phyloP scores from a whole-genome alignment of 2,329 filamentous ascomycete species.

The Polychaeton citri region DNA sequence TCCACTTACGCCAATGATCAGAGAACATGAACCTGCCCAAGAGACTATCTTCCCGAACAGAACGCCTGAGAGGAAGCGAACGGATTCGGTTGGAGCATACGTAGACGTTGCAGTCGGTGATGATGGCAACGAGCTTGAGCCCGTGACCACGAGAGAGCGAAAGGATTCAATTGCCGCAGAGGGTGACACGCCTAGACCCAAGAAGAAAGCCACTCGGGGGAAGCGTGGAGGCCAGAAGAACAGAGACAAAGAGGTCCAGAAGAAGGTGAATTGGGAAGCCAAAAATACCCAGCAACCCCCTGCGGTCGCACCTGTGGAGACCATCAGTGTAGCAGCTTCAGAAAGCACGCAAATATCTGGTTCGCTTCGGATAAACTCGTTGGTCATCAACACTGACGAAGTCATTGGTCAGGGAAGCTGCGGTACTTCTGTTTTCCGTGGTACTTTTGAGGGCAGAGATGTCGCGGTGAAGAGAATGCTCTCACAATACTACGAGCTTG shows the following conservation, averaged over 20 bases:
- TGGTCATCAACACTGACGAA: slow-evolving; percentile 46
- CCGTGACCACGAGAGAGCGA: slow-evolving; percentile 4
- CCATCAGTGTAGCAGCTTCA: slow-evolving; percentile 30
- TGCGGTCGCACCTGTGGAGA: slow-evolving; percentile 20
- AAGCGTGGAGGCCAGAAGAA: slow-evolving; percentile 33
- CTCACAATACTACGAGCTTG: slow-evolving; percentile 89
- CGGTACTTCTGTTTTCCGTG: slow-evolving; percentile 89
- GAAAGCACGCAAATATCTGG: slow-evolving; percentile 30
- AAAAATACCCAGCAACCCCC: slow-evolving; percentile 20
- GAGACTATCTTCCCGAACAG: slow-evolving; percentile 22
- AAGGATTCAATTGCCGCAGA: slow-evolving; percentile 9
- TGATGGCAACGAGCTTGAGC: slow-evolving; percentile 6
- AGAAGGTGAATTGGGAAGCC: slow-evolving; percentile 15
- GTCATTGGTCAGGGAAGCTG: slow-evolving; percentile 71
- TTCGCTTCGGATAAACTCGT: slow-evolving; percentile 45
- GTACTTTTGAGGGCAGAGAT: slow-evolving; percentile 78
- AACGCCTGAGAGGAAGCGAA: slow-evolving; percentile 4
- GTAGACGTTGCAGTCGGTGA: neutral
- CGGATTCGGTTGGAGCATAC: neutral
- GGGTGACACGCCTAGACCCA: slow-evolving; percentile 22
- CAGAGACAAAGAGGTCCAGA: slow-evolving; percentile 26
- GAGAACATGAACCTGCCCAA: slow-evolving; percentile 20
- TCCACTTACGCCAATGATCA: slow-evolving; percentile 8
- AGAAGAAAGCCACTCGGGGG: slow-evolving; percentile 38
- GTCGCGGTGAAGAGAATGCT: slow-evolving; percentile 97